phyloP scores from a whole-genome alignment of 139 green algal species.

The Chlorella vulgaris region DNA sequence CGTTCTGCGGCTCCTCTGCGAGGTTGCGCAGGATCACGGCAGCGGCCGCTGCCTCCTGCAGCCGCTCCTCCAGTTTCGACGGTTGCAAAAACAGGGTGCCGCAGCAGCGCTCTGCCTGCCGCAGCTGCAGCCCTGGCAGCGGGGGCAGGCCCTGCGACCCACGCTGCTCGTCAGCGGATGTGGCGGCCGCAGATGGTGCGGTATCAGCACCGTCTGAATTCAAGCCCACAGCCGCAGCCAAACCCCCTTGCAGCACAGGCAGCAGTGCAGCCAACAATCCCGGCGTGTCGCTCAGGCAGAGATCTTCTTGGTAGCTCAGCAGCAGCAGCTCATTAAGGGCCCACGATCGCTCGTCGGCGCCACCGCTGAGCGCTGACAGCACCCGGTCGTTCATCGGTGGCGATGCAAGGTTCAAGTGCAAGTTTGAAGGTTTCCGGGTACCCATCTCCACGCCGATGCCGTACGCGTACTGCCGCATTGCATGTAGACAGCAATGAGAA shows the following conservation, averaged over 20 bases:
- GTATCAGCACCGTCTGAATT: background rate
- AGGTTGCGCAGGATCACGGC: conserved; percentile 21
- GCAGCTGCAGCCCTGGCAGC: conserved; percentile 2
- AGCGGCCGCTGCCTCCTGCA: conserved; percentile 17
- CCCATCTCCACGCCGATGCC: no score
- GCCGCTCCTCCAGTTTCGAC: background rate
- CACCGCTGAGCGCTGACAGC: background rate
- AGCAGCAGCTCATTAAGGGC: conserved; percentile 30
- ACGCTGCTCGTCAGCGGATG: background rate
- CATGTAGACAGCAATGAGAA: no score
- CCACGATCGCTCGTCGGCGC: background rate
- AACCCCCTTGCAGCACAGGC: conserved; percentile 19
- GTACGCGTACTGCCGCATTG: no score
- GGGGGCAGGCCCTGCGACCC: conserved; percentile 4
- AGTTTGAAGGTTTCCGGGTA: no score
- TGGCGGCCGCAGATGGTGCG: no score
- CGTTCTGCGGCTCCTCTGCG: conserved; percentile 10
- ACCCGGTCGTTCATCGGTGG: conserved; percentile 5
- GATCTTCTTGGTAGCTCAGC: conserved; percentile 13
- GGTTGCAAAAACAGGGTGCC: background rate
- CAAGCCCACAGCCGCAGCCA: background rate
- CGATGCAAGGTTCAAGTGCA: no score
- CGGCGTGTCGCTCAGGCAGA: background rate
- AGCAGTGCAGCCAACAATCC: conserved; percentile 27
- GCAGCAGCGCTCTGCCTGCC: background rate